These are phyloP conservation scores for Pythium oligandrum DNA, from an alignment of 352 stramenopile species.

Conservation along the genomic window DNA sequence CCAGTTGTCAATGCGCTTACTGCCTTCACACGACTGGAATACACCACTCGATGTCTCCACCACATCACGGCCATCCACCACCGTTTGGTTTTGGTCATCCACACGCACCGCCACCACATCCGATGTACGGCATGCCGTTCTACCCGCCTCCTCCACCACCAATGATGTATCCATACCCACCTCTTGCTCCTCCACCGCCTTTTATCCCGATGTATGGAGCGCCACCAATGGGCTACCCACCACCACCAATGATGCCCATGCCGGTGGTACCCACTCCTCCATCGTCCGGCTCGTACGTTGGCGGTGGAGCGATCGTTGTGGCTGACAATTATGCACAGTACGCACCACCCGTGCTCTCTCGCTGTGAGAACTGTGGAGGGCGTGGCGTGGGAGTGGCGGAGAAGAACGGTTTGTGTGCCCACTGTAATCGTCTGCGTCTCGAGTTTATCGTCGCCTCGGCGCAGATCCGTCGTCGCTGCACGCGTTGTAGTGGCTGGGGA, in stretches of 20 bases:
- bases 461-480: constrained; percentile 48
- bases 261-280: constrained; percentile 5
- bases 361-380: constrained; percentile 47
- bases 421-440: constrained; percentile 64
- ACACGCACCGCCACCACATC: no score
- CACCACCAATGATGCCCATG: constrained; percentile 9
- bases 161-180: neutral
- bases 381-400: constrained; percentile 53
- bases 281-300: neutral
- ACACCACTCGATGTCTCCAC: no score
- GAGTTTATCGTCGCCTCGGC: constrained; percentile 69
- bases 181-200: constrained; percentile 2
- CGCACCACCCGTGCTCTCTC: constrained; percentile 26
- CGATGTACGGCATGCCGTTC: constrained; percentile 2
- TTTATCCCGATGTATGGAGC: constrained; percentile 1
- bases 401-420: constrained; percentile 63
- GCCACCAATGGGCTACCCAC: neutral
- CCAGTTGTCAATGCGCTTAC: no score
- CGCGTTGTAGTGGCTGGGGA: constrained; percentile 50
- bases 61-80: no score
- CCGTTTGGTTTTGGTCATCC: no score
- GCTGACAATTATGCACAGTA: constrained; percentile 9
- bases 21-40: no score
- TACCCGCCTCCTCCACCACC: neutral
- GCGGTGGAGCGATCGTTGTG: constrained; percentile 9